These are phyloP conservation scores for Ophiostoma sp. DNA, from an alignment of 2,329 filamentous ascomycete species.

Conservation along the genomic window DNA sequence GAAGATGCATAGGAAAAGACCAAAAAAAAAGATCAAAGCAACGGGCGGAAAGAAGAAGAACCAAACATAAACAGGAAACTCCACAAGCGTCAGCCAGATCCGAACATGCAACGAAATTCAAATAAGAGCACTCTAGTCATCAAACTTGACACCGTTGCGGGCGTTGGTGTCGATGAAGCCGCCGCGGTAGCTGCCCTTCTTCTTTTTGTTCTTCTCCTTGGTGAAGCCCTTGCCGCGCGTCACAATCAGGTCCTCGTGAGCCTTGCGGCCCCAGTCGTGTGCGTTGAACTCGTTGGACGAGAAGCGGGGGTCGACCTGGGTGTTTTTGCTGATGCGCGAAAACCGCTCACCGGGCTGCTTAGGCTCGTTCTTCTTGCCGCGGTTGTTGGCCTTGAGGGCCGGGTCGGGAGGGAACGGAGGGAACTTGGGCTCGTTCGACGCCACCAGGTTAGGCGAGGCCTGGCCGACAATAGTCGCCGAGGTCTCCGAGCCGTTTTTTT, in stretches of 20 bases:
- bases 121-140: constrained; percentile 35
- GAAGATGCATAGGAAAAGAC: background rate
- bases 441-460: constrained; percentile 41
- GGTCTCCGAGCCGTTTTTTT: constrained; percentile 36
- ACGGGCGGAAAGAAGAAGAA: background rate
- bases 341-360: constrained; percentile 63
- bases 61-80: background rate
- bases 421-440: constrained; percentile 32
- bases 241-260: constrained; percentile 80
- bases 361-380: constrained; percentile 41
- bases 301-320: constrained; percentile 62
- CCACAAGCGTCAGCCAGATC: background rate
- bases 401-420: constrained; percentile 52
- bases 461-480: constrained; percentile 43
- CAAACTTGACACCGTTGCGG: constrained; percentile 89
- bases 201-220: constrained; percentile 99
- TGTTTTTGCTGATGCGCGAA: constrained; percentile 67
- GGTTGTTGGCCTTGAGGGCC: constrained; percentile 36
- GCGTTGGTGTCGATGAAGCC: constrained; percentile 77
- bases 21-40: background rate
- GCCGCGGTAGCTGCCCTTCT: constrained; percentile 82
- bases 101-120: background rate
- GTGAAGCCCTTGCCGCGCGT: constrained; percentile 97
- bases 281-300: constrained; percentile 69
- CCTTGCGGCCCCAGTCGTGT: constrained; percentile 86